A percentile compares a stretch with the other conserved stretches of the same genome.
Evolutionary conservation across 768 basidiomycete species (phyloP).

Genomic region (Serpula lacrymans): DNA sequence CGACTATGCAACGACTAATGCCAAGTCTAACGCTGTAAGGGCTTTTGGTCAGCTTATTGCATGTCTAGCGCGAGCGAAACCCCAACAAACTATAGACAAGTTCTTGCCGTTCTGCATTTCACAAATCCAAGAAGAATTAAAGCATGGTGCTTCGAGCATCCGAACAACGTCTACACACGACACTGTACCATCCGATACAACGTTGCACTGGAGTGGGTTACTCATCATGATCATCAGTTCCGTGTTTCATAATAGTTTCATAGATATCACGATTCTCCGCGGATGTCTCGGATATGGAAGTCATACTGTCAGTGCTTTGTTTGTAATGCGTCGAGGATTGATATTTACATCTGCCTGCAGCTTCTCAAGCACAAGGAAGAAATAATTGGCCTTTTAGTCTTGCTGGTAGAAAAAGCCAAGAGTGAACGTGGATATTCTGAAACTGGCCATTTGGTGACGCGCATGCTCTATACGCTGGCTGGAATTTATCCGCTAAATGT

Average conservation of each 20-base stretch:
- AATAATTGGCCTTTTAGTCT: constrained; percentile 56
- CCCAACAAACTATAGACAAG: constrained; percentile 71
- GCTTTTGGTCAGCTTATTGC: constrained; percentile 87
- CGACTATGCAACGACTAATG: constrained; percentile 86
- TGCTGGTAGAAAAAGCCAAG: constrained; percentile 77
- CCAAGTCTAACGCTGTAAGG: constrained; percentile 86
- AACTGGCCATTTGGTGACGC: constrained; percentile 72
- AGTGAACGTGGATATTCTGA: constrained; percentile 86
- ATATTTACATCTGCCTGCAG: constrained; percentile 30
- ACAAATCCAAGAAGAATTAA: constrained; percentile 83
- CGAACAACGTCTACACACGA: constrained; percentile 75
- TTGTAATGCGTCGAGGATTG: background rate
- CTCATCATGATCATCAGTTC: background rate
- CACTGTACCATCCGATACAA: constrained; percentile 79
- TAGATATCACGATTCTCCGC: constrained; percentile 78
- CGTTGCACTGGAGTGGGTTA: constrained; percentile 85
- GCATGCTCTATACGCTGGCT: constrained; percentile 71
- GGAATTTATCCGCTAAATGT: constrained; percentile 75
- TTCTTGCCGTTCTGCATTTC: constrained; percentile 75
- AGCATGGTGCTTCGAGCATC: constrained; percentile 84
- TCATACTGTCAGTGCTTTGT: constrained; percentile 41
- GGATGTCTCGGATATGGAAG: constrained; percentile 81
- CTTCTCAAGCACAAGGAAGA: constrained; percentile 66
- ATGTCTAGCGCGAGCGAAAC: constrained; percentile 75
- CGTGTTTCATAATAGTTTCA: constrained; percentile 2